phyloP scores from a whole-genome alignment of 306 rosid genomes.

The Lathyrus sativus region DNA sequence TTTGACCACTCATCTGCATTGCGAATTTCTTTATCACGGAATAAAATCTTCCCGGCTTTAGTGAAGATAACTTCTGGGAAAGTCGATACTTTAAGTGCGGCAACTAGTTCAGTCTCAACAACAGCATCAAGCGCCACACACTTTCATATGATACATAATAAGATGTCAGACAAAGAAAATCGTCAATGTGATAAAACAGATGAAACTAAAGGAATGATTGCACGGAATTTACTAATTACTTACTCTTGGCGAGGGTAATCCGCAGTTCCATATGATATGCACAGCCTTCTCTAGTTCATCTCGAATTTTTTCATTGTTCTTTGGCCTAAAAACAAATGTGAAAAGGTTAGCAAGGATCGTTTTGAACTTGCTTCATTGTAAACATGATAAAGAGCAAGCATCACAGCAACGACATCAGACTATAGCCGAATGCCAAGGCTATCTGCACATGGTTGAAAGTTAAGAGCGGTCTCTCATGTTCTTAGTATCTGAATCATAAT shows the following conservation, averaged over 20 bases:
- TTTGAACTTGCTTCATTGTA: background rate
- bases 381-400: slow-evolving; percentile 21
- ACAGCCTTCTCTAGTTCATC: slow-evolving; percentile 77
- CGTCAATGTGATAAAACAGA: slow-evolving; percentile 2
- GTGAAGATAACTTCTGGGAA: slow-evolving; percentile 87
- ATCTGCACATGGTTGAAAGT: slow-evolving; percentile 12
- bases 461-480: background rate
- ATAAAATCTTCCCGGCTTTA: slow-evolving; percentile 80
- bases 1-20: slow-evolving; percentile 83
- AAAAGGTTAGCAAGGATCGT: background rate
- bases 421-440: background rate
- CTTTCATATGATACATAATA: slow-evolving; percentile 43
- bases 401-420: slow-evolving; percentile 10
- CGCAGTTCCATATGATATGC: slow-evolving; percentile 88
- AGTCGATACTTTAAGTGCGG: slow-evolving; percentile 67
- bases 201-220: slow-evolving; percentile 12
- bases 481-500: background rate
- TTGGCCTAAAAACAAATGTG: slow-evolving; percentile 57
- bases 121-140: slow-evolving; percentile 90
- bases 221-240: slow-evolving; percentile 45
- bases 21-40: slow-evolving; percentile 77
- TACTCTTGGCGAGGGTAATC: slow-evolving; percentile 96
- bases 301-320: slow-evolving; percentile 72
- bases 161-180: background rate
- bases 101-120: slow-evolving; percentile 71